phyloP scores from a whole-genome alignment of 2,329 filamentous ascomycete genomes.

The Trichoderma hamatum region DNA sequence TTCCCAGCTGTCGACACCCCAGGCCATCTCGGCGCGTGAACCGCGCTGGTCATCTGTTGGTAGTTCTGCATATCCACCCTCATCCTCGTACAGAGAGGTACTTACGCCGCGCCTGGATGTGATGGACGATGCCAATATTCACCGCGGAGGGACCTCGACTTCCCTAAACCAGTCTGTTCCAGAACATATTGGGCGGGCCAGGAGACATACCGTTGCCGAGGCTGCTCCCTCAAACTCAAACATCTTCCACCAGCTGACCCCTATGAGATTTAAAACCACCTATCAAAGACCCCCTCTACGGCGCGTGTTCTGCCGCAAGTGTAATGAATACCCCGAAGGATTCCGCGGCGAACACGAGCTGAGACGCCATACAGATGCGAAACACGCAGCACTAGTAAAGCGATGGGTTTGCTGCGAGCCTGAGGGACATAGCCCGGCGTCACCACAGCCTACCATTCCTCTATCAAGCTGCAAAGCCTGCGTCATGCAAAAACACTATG shows the following conservation, averaged over 20 bases:
- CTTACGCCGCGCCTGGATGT: constrained; percentile 11
- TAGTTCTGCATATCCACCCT: constrained; percentile 12
- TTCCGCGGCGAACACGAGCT: constrained; percentile 91
- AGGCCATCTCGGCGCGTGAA: constrained; percentile 11
- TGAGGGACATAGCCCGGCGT: constrained; percentile 40
- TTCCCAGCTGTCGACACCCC: constrained; percentile 1
- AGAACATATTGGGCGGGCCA: constrained; percentile 30
- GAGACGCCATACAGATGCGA: constrained; percentile 65
- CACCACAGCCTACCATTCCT: constrained; percentile 54
- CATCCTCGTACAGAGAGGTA: constrained; percentile 17
- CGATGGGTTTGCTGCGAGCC: constrained; percentile 61
- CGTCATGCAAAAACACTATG: constrained; percentile 59
- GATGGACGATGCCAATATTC: constrained; percentile 28
- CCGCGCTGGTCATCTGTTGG: constrained; percentile 21
- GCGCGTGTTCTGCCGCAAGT: constrained; percentile 76
- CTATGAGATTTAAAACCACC: constrained; percentile 42
- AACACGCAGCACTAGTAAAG: constrained; percentile 58
- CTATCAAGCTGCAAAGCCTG: constrained; percentile 61
- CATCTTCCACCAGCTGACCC: constrained; percentile 47
- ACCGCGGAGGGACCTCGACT: not conserved
- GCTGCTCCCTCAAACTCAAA: constrained; percentile 50
- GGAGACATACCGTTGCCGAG: constrained; percentile 53
- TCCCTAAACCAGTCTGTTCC: constrained; percentile 15
- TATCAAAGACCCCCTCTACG: constrained; percentile 63
- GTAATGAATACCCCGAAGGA: constrained; percentile 79